Percentiles rank a stretch among this genome's conserved stretches.
Evolutionary conservation across 805 yeast genomes (phyloP).

Genomic region (Suhomyces faveliae): DNA sequence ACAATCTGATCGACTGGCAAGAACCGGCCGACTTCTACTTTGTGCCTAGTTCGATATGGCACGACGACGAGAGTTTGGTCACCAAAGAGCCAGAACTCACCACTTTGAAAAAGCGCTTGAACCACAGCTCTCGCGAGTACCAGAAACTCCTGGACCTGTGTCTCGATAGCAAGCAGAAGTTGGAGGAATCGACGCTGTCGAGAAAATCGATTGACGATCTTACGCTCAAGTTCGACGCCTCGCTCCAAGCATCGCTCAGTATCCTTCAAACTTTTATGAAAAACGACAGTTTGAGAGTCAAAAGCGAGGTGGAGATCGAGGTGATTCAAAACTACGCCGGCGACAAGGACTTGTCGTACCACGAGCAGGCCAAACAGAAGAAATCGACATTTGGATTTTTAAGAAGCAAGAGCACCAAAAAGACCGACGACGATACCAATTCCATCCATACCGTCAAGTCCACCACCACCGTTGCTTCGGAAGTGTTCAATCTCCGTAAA

Average conservation of each 20-base stretch:
- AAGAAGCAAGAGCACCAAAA: constrained; percentile 18
- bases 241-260: constrained; percentile 50
- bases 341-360: constrained; percentile 64
- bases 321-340: constrained; percentile 84
- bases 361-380: constrained; percentile 49
- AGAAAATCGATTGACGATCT: constrained; percentile 37
- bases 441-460: constrained; percentile 36
- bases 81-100: constrained; percentile 58
- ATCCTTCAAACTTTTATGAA: constrained; percentile 61
- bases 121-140: constrained; percentile 37
- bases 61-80: constrained; percentile 82
- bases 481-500: constrained; percentile 37
- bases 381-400: constrained; percentile 62
- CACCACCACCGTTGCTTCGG: constrained; percentile 29
- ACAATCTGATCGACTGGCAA: constrained; percentile 70
- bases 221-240: constrained; percentile 53
- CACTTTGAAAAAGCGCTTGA: constrained; percentile 53
- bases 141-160: constrained; percentile 42
- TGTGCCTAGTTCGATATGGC: constrained; percentile 93
- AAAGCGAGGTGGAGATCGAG: constrained; percentile 84
- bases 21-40: constrained; percentile 86
- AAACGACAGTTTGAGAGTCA: constrained; percentile 72
- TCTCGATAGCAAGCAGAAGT: constrained; percentile 48
- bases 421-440: constrained; percentile 21
- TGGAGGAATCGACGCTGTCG: constrained; percentile 42